phyloP scores from a whole-genome alignment of 306 rosid genomes.

The Malus domestica region DNA sequence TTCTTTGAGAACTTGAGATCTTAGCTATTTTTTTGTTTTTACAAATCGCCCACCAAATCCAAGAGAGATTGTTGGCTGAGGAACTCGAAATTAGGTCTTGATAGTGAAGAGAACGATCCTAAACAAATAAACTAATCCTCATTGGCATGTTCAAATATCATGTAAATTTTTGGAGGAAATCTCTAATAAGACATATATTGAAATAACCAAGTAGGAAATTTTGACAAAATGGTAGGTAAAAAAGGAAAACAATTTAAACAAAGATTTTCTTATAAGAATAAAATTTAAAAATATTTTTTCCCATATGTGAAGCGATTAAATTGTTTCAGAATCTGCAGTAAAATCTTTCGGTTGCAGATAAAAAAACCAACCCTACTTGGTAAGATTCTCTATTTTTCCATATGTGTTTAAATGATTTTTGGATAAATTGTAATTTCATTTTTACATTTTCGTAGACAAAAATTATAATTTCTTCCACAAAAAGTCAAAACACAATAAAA shows the following conservation, averaged over 20 bases:
- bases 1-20: too few species aligned
- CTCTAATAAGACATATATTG: neutral
- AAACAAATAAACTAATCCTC: too few species aligned
- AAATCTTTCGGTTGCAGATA: conserved; percentile 6
- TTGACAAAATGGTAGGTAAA: neutral
- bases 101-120: too few species aligned
- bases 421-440: neutral
- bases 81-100: too few species aligned
- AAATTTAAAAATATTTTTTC: neutral
- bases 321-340: neutral
- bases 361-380: neutral
- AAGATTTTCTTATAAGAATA: neutral
- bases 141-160: neutral
- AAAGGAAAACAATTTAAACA: neutral
- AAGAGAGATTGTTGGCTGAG: too few species aligned
- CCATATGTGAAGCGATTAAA: neutral
- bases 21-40: too few species aligned
- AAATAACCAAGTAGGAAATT: neutral
- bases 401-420: neutral
- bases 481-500: neutral
- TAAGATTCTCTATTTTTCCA: neutral
- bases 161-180: neutral
- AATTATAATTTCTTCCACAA: neutral
- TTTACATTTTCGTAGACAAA: neutral
- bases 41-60: too few species aligned